Base-by-base conservation (phyloP, 352 stramenopile genomes). In the Albugo candida region DNA sequence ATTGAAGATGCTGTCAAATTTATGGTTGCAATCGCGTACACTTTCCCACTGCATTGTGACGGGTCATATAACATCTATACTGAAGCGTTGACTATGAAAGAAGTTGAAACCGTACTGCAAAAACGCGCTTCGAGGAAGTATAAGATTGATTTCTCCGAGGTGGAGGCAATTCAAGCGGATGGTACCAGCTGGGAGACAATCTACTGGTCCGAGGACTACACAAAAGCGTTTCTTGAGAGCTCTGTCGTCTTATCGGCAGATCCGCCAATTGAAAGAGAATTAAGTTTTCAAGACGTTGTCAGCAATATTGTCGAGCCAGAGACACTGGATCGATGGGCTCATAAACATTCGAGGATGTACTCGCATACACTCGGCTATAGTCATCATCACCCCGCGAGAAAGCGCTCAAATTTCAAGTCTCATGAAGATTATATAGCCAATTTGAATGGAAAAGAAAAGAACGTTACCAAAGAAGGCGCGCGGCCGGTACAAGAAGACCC, bases 1-100 rank as follows among this genome's bases (percentile, higher is more conserved):
- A 58, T 75, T 35, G 48, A 64, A 3, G 69, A 81, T 37, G 69
- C 69, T n/a, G 67, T 64, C 11, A 79, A 75, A 36, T 65, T 64
- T 43, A 44, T 81, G 6, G 57, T 65, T 5, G 54, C 67, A 17
- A 55, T 66, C 21, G 55, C 67, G 0, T 77, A 67, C 45, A 74
- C 64, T 19, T 81, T 81, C 37, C 69, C 69, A 11, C 47, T 81
- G 17, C 69, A 81, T 48, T 62, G 61, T 16, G 56, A 56, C 8
- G 59, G 53, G 24, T 64, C 56, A 24, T 63, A 61, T 24, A 56
- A 58, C n/a, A 37, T 81, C 6, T 81, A 75, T 55, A 81, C 66
- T 0, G 52, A 53, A 13, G 53, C 50, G 13, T 36, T 60, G 20
- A 75, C 67, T 12, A 59, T 81, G 60, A 52, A 58, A 2, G 69